These are phyloP conservation scores for Metschnikowia cubensis DNA, from an alignment of 805 yeast genomes.

Conservation along the genomic window DNA sequence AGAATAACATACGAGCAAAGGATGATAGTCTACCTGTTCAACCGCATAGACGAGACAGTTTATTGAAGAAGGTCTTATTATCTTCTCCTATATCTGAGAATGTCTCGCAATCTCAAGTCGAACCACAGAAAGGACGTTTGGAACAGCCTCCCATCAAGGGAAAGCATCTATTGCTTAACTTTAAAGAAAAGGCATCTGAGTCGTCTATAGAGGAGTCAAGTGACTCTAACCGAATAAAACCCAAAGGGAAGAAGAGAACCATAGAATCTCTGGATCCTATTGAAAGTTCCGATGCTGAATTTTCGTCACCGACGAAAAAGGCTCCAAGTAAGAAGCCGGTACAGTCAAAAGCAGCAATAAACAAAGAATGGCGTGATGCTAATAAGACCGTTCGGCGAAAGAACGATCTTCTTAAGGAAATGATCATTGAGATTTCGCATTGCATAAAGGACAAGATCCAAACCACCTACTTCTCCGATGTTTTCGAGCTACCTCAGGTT, in stretches of 20 bases:
- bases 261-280: constrained; percentile 1
- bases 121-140: not conserved
- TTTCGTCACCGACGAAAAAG: constrained; percentile 9
- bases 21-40: not conserved
- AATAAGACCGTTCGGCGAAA: constrained; percentile 40
- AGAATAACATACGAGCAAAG: not conserved
- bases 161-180: not conserved
- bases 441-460: constrained; percentile 23
- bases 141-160: not conserved
- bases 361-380: constrained; percentile 31
- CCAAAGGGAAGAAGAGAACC: not conserved
- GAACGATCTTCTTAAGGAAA: constrained; percentile 48
- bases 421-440: constrained; percentile 43
- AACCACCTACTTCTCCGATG: constrained; percentile 17
- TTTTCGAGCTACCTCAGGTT: constrained; percentile 21
- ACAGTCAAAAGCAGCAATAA: constrained; percentile 7
- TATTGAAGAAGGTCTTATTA: not conserved
- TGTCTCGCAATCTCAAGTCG: not conserved
- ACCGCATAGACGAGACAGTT: not conserved
- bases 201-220: not conserved
- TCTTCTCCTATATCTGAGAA: constrained; percentile 12
- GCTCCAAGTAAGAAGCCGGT: not conserved
- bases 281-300: constrained; percentile 2
- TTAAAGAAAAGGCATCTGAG: not conserved
- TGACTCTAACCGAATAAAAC: not conserved